Evolutionary conservation across 2,329 filamentous ascomycete genomes (phyloP).

Genomic region (Madurella mycetomatis): DNA sequence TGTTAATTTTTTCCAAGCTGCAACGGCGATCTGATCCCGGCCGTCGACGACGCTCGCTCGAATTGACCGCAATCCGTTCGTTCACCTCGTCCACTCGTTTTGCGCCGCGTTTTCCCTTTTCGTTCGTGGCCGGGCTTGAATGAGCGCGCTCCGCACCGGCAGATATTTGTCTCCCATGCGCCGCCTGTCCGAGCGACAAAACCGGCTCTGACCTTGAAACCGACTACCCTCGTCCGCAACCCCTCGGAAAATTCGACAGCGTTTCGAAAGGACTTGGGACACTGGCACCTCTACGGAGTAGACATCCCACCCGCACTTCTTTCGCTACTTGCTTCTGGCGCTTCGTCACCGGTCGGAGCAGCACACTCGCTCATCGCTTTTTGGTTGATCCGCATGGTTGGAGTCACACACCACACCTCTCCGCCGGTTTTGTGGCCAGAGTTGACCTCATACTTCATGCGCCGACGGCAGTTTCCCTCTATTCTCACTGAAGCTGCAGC

Average conservation of each 20-base stretch:
- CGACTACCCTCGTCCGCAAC: constrained; percentile 7
- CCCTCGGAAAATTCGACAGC: constrained; percentile 12
- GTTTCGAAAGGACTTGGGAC: constrained; percentile 18
- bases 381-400: constrained; percentile 19
- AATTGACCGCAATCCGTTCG: background rate
- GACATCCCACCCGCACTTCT: constrained; percentile 6
- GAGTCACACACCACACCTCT: constrained; percentile 11
- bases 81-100: constrained; percentile 5
- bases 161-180: constrained; percentile 14
- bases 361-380: constrained; percentile 11
- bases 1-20: too few relatives aligned
- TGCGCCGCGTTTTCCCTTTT: constrained; percentile 11
- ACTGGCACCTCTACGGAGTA: background rate
- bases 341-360: background rate
- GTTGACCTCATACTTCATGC: constrained; percentile 30
- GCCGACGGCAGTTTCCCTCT: constrained; percentile 6
- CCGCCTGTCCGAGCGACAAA: constrained; percentile 13
- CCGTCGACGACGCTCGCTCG: background rate
- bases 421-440: constrained; percentile 17
- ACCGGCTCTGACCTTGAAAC: constrained; percentile 21
- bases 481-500: constrained; percentile 5
- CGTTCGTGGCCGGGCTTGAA: background rate
- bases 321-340: background rate
- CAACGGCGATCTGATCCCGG: background rate
- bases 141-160: background rate